phyloP scores from a whole-genome alignment of 208 protist species.

The Acanthamoeba lenticulata region DNA sequence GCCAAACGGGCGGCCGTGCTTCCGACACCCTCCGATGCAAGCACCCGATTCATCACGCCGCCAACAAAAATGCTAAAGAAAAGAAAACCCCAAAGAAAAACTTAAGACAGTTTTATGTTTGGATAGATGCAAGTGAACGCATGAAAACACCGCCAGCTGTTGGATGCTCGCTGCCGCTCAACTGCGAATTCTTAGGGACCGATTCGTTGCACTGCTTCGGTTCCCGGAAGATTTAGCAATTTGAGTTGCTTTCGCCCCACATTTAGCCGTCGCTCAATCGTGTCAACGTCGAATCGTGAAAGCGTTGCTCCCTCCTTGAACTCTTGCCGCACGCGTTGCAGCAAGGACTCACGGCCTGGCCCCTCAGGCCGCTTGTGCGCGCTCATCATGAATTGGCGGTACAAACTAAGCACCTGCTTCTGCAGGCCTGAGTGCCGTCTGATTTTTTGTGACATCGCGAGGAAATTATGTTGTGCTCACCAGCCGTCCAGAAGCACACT shows the following conservation, averaged over 20 bases:
- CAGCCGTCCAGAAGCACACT: too few species aligned
- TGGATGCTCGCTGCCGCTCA: too few species aligned
- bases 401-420: constrained; percentile 26
- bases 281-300: constrained; percentile 13
- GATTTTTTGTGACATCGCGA: background rate
- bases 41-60: background rate
- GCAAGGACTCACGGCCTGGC: background rate
- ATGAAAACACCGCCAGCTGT: too few species aligned
- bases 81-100: background rate
- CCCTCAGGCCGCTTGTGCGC: constrained; percentile 5
- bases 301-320: constrained; percentile 49
- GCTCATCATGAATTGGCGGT: background rate
- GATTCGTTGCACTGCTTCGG: background rate
- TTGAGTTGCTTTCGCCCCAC: constrained; percentile 28
- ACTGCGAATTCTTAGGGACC: background rate
- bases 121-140: background rate
- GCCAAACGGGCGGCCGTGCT: background rate
- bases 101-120: background rate
- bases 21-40: background rate
- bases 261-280: constrained; percentile 10
- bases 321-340: background rate
- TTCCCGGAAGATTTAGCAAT: constrained; percentile 6
- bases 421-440: constrained; percentile 35
- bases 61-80: background rate
- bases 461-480: background rate